Percentiles rank a stretch among this genome's conserved stretches.
Evolutionary conservation across 1,284 basidiomycete genomes (phyloP).

Genomic region (Marasmius tenuissimus): DNA sequence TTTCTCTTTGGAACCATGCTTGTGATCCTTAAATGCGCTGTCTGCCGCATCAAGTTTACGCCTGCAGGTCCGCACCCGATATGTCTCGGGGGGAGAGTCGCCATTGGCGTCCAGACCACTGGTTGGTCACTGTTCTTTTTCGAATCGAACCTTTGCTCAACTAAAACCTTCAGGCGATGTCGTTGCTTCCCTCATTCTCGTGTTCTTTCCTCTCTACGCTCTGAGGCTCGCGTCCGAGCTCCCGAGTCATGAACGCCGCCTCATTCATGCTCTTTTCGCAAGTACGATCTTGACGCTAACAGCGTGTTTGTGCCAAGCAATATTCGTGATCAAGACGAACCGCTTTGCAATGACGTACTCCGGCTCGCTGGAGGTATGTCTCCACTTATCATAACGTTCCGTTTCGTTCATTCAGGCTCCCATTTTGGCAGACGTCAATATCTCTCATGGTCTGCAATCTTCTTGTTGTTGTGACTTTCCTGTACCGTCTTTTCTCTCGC

Average conservation of each 20-base stretch:
- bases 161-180: not conserved
- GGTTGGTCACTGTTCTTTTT: not conserved
- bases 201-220: not conserved
- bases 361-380: not conserved
- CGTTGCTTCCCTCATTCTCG: not conserved
- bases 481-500: not conserved
- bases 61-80: too few relatives aligned
- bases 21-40: not conserved
- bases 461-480: not conserved
- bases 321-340: not conserved
- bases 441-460: constrained; percentile 1
- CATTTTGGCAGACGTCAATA: not conserved
- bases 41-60: not conserved
- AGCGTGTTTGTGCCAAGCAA: not conserved
- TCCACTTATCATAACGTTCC: not conserved
- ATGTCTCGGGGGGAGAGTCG: too few relatives aligned
- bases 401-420: not conserved
- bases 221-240: not conserved
- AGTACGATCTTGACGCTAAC: not conserved
- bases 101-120: not conserved
- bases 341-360: not conserved
- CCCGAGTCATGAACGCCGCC: not conserved
- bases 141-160: not conserved
- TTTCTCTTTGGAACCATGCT: not conserved
- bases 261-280: not conserved